Base-by-base conservation (phyloP, 768 basidiomycete species). In the Lentinula sp. region DNA sequence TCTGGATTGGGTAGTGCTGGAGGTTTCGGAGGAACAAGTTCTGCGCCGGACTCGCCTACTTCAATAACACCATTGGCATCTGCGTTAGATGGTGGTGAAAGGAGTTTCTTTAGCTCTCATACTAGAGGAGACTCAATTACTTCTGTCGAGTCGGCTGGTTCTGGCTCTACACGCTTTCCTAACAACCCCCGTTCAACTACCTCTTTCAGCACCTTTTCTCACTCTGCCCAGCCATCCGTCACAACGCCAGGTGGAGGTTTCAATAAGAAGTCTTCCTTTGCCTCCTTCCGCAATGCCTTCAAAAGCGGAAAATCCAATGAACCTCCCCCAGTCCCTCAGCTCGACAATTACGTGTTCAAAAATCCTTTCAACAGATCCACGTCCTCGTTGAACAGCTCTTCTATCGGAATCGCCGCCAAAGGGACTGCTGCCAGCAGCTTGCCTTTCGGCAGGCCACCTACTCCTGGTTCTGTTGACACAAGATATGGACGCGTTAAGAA, bases 241-340 rank as follows among this genome's bases (percentile, higher is more conserved):
- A 81, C 83, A 32, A 81, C 80, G 0, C 77, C 83, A 28, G 72
- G 73, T 43, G 72, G 84, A n/a, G 77, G 84, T 1, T 89, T 91
- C 68, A 76, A 84, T 46, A 91, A 91, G 76, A 94, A 94, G 67
- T 72, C 88, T 2, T 93, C 91, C 0, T 93, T 94, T 62, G 91
- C 91, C 2, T 93, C 90, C 15, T 84, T 94, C 62, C 85, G 90
- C 43, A 92, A 92, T 69, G 91, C 91, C 3, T 93, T 94, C 80
- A 93, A 90, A 72, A 83, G 81, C 49, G 79, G 80, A 59, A 90
- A 81, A 67, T 78, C 73, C 58, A 76, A 70, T 54, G 84, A 87
- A n/a, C 75, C 86, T 5, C 92, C 91, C 23, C 90, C 91, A n/a
- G 76, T 93, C 58, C 92, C 91, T 13, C 74, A 77, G 39, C 71